Percentiles rank a stretch among this genome's conserved stretches.
Conservation (phyloP, 768 basidiomycete species). For the Leucocoprinus leucothites region DNA sequence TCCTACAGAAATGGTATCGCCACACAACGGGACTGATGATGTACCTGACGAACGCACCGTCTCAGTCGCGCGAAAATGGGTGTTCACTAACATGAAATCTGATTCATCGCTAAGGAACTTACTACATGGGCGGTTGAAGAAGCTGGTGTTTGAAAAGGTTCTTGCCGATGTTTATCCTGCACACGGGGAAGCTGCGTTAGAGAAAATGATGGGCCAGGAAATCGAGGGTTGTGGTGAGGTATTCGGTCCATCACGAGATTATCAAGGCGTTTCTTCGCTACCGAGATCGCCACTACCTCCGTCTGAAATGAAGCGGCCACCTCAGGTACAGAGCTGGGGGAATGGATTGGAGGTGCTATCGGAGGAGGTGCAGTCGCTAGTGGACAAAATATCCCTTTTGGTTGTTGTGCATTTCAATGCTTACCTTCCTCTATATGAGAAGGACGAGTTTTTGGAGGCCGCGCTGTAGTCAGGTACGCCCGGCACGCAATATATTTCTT, state of each 20-base stretch:
- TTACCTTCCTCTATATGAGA: conserved; percentile 76
- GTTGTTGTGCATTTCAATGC: conserved; percentile 73
- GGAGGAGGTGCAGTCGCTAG: conserved; percentile 66
- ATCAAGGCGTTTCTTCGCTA: conserved; percentile 8
- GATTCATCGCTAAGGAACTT: conserved; percentile 58
- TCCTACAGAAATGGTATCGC: conserved; percentile 12
- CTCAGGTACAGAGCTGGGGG: conserved; percentile 26
- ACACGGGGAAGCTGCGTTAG: conserved; percentile 21
- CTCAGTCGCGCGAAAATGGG: conserved; percentile 67
- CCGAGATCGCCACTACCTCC: neutral
- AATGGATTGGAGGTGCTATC: conserved; percentile 72
- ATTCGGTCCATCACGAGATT: conserved; percentile 8
- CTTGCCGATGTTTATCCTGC: conserved; percentile 50
- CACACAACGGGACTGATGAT: conserved; percentile 24
- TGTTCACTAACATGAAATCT: conserved; percentile 59
- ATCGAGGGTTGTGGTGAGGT: conserved; percentile 9
- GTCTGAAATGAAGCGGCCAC: conserved; percentile 9
- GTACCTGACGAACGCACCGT: conserved; percentile 52
- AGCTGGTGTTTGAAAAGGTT: conserved; percentile 61
- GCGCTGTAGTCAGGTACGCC: conserved; percentile 9
- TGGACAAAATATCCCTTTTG: conserved; percentile 69
- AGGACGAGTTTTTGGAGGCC: conserved; percentile 45
- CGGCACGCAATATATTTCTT: neutral
- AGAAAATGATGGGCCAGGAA: conserved; percentile 12
- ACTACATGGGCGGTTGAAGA: conserved; percentile 60